Base-by-base conservation (phyloP, 495 filamentous ascomycete genomes). In the Xylaria scruposa region DNA sequence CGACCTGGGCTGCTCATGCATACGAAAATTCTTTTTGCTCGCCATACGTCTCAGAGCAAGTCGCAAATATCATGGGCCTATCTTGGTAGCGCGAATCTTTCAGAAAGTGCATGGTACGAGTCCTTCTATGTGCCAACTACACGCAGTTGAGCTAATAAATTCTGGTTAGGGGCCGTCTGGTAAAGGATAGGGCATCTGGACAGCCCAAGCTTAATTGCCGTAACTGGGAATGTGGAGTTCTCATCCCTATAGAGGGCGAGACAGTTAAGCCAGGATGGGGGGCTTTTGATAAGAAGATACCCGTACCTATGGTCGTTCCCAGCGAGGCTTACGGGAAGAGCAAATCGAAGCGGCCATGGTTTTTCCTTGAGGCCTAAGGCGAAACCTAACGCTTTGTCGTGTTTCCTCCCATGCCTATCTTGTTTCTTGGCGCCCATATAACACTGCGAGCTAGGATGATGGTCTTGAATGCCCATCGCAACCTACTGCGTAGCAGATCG, bases 211-310 rank as follows among this genome's bases (percentile, higher is more conserved):
- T 98, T 24, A 96, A 90, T 69, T 94, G 92, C 77, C 89, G 92
- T 15, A 99, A 98, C 79, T 99, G 96, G 96, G 96, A 99, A 80
- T 98, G 94, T 73, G 96, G 96, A 4, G 94, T 99, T 0, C 33
- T 99, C 3, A 72, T 72, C 29, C 70, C 70, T 36, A 53, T 62
- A 59, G 54, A 72, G 19, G 38, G 76, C 64, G 21, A 36, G 7
- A 42, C 62, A 5, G 59, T 24, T 36, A 19, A 62, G 19, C 46
- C 62, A 51, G 79, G 73, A 21, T 83, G 86, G 73, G 82, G 83
- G 31, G 82, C 88, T 12, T 95, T 97, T 75, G 71, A 83, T 9
- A 80, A 78, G 0, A 78, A 72, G 0, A 79, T 97, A 6, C 93
- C 93, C 0, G 85, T 95, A 2, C 94, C 94, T 3, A 94, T 97